These are phyloP conservation scores for Viscum album DNA, from an alignment of 177 flowering plant genomes.

Conservation along the genomic window DNA sequence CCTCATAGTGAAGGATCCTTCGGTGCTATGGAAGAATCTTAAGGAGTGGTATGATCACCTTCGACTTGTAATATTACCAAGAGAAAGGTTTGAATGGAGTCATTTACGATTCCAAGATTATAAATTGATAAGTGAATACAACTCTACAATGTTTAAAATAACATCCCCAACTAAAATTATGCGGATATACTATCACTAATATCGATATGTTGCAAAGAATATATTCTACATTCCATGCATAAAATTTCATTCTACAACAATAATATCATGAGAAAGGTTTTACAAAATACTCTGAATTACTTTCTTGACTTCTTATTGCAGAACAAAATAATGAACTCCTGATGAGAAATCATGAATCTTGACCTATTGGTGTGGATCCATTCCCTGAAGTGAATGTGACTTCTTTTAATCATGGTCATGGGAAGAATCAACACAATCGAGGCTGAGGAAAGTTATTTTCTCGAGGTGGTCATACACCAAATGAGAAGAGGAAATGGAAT, in stretches of 20 bases:
- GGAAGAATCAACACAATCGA: background rate
- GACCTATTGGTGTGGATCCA: background rate
- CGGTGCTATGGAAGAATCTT: background rate
- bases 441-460: no score
- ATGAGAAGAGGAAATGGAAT: background rate
- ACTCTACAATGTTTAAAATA: constrained; percentile 1
- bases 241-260: background rate
- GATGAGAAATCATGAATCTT: no score
- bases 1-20: no score
- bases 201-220: background rate
- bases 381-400: constrained; percentile 5
- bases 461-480: no score
- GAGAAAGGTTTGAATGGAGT: no score
- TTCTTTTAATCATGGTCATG: constrained; percentile 1
- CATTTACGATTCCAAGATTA: no score
- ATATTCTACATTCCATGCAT: constrained; percentile 1
- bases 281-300: background rate
- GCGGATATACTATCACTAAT: no score
- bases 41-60: constrained; percentile 3
- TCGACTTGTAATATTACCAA: background rate
- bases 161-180: background rate
- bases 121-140: constrained; percentile 2
- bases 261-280: constrained; percentile 6
- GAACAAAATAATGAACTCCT: constrained; percentile 4
- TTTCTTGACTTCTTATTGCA: background rate